Percentiles rank a stretch among this genome's conserved stretches.
Conservation (phyloP, 140 eudicot genomes). For the Bidens hawaiensis region DNA sequence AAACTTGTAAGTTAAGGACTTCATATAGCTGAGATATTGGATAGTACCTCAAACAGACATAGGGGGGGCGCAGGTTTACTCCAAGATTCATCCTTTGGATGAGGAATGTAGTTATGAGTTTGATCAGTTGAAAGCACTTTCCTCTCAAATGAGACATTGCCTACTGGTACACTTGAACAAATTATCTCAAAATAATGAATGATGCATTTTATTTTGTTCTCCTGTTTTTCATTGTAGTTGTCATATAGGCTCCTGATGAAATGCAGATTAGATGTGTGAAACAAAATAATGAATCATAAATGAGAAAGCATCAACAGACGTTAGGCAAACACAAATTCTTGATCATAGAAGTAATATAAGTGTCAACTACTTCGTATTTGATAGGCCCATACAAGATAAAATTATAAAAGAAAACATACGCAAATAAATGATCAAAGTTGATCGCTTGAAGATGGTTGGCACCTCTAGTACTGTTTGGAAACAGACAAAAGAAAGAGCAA, state of each 20-base stretch:
- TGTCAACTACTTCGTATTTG: neutral
- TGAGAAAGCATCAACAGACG: conserved; percentile 6
- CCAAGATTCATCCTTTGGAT: conserved; percentile 60
- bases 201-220: conserved; percentile 80
- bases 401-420: conserved; percentile 51
- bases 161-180: conserved; percentile 52
- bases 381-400: neutral
- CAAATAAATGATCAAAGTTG: conserved; percentile 85
- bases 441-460: conserved; percentile 71
- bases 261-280: conserved; percentile 8
- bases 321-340: neutral
- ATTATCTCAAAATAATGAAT: conserved; percentile 80
- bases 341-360: neutral
- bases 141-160: conserved; percentile 78
- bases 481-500: conserved; percentile 85
- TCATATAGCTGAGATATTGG: conserved; percentile 3
- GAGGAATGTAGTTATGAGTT: conserved; percentile 31
- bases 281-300: neutral
- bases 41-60: conserved; percentile 60
- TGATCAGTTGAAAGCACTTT: conserved; percentile 64
- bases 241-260: conserved; percentile 70
- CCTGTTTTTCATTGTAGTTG: conserved; percentile 46
- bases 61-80: conserved; percentile 56
- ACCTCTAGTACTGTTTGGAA: conserved; percentile 64
- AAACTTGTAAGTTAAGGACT: neutral